Evolutionary conservation across 2,329 filamentous ascomycete genomes (phyloP), one percentile per base, ranked within the genome.

Genomic region (Dichotomopilus funicola): DNA sequence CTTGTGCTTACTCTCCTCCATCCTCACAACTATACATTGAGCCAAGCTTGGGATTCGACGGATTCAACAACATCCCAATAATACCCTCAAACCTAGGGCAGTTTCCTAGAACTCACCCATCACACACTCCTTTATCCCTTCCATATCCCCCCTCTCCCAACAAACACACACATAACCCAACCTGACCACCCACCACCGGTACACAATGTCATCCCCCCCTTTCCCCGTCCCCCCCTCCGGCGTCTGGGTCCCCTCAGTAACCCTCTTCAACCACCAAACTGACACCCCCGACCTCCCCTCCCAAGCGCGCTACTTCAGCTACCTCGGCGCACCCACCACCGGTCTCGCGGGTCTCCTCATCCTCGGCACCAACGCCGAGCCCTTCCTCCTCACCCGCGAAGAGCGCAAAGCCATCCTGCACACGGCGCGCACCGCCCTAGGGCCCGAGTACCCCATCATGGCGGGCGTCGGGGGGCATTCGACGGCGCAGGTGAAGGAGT

Each of bases 381-480:
- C 67, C 0, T 70, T 70, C 53, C 59, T 70, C 13, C 63, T 71
- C 36, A 70, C 66, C 31, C 64, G 69, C 50, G 62, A 67, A n/a
- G 67, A 70, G 61, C 65, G 67, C 34, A 49, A 56, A 3, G 48
- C 71, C 42, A 75, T 86, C n/a, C 74, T 88, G 31, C 66, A 71
- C 34, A 72, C 78, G 9, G 85, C 84, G 50, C 73, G 81, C 38
- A 59, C 67, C 38, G 76, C 78, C n/a, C 75, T 79, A 11, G 78
- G 77, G 0, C 73, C 76, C 0, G 69, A 70, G 27, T 82, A 73
- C 63, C 81, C 81, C 35, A 73, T 86, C 64, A 84, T 85, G 74
- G 81, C 80, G 4, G 85, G 85, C 37, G 80, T 83, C 6, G 78
- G 82, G 13, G 82, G 79, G 0, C 83, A 87, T 67, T 85, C 81